phyloP scores from a whole-genome alignment of 495 filamentous ascomycete genomes.

The Aspergillus sclerotiicarbonarius region DNA sequence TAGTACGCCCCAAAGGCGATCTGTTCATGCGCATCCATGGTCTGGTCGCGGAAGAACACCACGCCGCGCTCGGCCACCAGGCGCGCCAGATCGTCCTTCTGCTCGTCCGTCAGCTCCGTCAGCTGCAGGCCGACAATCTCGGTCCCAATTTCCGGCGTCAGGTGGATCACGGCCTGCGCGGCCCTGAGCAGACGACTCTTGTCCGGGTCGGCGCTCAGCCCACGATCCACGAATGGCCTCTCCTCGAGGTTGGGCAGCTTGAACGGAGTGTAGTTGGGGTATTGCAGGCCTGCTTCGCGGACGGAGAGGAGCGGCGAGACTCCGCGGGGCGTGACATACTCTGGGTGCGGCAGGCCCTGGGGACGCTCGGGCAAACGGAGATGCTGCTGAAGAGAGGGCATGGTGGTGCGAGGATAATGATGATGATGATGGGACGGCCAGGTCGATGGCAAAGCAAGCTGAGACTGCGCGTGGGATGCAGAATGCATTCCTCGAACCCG shows the following conservation, averaged over 20 bases:
- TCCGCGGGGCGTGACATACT: slow-evolving; percentile 10
- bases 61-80: slow-evolving; percentile 44
- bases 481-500: too few species aligned
- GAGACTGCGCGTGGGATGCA: not conserved
- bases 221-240: slow-evolving; percentile 11
- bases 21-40: slow-evolving; percentile 30
- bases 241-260: slow-evolving; percentile 11
- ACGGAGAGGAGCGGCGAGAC: slow-evolving; percentile 11
- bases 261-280: slow-evolving; percentile 16
- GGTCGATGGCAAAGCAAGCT: not conserved
- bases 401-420: too few species aligned
- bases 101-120: slow-evolving; percentile 31
- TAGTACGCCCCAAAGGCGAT: slow-evolving; percentile 24
- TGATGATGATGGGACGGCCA: too few species aligned
- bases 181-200: slow-evolving; percentile 12
- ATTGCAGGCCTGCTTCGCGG: slow-evolving; percentile 9
- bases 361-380: slow-evolving; percentile 5
- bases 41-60: slow-evolving; percentile 46
- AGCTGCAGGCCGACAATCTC: slow-evolving; percentile 43
- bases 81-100: slow-evolving; percentile 44
- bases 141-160: slow-evolving; percentile 44
- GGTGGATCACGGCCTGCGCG: slow-evolving; percentile 13
- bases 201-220: slow-evolving; percentile 2
- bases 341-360: slow-evolving; percentile 6
- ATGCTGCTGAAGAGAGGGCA: not conserved